Evolutionary conservation across 352 stramenopile genomes (phyloP).

Genomic region (Globisporangium radiosum): DNA sequence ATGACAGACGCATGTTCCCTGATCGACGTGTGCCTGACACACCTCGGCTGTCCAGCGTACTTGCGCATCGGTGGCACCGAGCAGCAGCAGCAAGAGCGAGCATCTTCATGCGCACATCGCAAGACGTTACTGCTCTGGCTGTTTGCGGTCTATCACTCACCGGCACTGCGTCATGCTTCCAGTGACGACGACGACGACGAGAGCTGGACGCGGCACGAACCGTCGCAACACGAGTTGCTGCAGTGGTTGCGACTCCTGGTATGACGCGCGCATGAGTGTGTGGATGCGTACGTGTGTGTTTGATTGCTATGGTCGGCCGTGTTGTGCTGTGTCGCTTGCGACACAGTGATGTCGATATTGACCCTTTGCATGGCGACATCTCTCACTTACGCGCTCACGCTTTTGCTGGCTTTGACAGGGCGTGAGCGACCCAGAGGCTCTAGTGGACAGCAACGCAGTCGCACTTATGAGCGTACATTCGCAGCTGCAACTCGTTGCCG

Average conservation of each 20-base stretch:
- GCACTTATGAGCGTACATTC: conserved; percentile 16
- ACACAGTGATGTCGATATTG: not conserved
- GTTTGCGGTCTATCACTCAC: conserved; percentile 26
- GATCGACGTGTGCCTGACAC: conserved; percentile 16
- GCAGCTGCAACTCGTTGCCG: conserved; percentile 19
- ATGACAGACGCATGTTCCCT: no score
- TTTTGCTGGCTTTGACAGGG: conserved; percentile 5
- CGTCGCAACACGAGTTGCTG: conserved; percentile 19
- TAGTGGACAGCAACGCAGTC: conserved; percentile 18
- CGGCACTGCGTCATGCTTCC: conserved; percentile 12
- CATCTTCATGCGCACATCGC: conserved; percentile 15
- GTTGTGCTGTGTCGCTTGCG: no score
- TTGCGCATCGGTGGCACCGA: conserved; percentile 8
- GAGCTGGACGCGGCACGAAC: conserved; percentile 24
- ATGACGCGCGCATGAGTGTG: not conserved
- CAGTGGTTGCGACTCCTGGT: conserved; percentile 29
- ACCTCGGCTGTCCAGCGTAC: conserved; percentile 32
- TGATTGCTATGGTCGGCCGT: not conserved
- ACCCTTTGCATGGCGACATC: no score
- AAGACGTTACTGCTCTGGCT: conserved; percentile 39
- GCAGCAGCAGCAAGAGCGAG: conserved; percentile 10
- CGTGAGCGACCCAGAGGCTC: conserved; percentile 17
- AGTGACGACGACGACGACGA: conserved; percentile 18
- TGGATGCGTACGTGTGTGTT: not conserved
- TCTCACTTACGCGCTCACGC: no score